Conservation (phyloP, 1,284 basidiomycete species). For the Marasmius oreades region DNA sequence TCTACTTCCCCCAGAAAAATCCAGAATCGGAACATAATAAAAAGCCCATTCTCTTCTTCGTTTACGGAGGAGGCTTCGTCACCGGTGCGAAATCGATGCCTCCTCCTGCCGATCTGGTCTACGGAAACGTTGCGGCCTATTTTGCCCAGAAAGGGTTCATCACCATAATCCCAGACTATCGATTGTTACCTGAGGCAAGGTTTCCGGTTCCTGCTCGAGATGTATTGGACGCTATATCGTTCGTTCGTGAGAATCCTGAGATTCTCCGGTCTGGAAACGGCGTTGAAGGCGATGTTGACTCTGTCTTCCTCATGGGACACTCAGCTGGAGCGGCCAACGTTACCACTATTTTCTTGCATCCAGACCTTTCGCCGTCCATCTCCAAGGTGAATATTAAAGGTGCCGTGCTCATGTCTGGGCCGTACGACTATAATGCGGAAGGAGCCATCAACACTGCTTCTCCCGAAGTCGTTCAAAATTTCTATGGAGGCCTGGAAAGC, state of each 20-base stretch:
- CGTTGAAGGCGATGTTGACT: constrained; percentile 32
- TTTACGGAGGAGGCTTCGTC: constrained; percentile 63
- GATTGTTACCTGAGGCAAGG: constrained; percentile 48
- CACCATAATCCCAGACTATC: constrained; percentile 61
- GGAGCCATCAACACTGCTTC: constrained; percentile 18
- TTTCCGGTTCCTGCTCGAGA: constrained; percentile 54
- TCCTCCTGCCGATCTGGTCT: constrained; percentile 44
- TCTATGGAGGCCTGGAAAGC: constrained; percentile 44
- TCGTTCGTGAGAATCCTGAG: constrained; percentile 39
- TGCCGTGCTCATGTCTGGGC: constrained; percentile 41
- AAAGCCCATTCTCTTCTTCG: constrained; percentile 53
- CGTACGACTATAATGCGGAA: constrained; percentile 33
- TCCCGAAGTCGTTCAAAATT: constrained; percentile 28
- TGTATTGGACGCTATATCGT: constrained; percentile 53
- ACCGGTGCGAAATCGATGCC: constrained; percentile 43
- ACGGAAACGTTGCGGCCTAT: constrained; percentile 54
- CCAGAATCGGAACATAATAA: constrained; percentile 24
- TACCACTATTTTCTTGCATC: constrained; percentile 40
- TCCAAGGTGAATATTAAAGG: constrained; percentile 40
- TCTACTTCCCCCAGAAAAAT: constrained; percentile 48
- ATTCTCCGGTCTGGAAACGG: constrained; percentile 20
- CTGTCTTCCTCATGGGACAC: constrained; percentile 51
- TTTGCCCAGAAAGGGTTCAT: constrained; percentile 57
- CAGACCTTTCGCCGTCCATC: constrained; percentile 26
- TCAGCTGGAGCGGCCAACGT: constrained; percentile 55